These are phyloP conservation scores for Acanthamoeba healyi DNA, from an alignment of 208 protist species.

Conservation along the genomic window DNA sequence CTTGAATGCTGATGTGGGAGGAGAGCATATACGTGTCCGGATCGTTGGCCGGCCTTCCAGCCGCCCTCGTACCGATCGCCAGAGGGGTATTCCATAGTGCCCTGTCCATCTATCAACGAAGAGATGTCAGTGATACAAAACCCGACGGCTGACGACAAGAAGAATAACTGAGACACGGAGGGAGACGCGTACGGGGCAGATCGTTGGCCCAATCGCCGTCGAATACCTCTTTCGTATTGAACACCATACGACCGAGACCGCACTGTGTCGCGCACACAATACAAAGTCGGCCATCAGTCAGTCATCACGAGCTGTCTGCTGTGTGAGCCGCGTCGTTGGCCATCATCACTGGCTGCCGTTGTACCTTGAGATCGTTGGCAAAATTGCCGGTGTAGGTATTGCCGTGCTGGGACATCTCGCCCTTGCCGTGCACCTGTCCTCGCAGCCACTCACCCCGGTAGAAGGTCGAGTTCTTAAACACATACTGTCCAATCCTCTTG, in stretches of 20 bases:
- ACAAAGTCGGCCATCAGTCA: no score
- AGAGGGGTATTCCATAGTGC: background rate
- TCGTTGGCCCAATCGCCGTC: no score
- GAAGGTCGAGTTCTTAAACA: constrained; percentile 19
- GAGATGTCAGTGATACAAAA: no score
- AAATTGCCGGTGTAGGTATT: constrained; percentile 17
- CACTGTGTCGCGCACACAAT: no score
- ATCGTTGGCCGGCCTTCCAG: constrained; percentile 25
- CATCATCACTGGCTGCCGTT: no score
- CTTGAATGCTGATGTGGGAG: no score
- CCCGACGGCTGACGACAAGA: no score
- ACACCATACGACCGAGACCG: no score
- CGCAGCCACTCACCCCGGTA: constrained; percentile 6
- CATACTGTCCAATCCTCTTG: background rate
- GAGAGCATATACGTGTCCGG: background rate
- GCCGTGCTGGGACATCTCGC: background rate
- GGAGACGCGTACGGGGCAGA: background rate
- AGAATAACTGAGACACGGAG: no score
- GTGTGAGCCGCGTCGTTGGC: no score
- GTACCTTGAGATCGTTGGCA: constrained; percentile 11
- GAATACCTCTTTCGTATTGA: no score
- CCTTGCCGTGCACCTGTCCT: constrained; percentile 14
- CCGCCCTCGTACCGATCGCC: constrained; percentile 17
- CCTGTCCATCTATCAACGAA: constrained; percentile 36
- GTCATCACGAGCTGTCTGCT: no score